These are phyloP conservation scores for Apiotrichum veenhuisii DNA, from an alignment of 1,284 basidiomycete species.

Conservation along the genomic window DNA sequence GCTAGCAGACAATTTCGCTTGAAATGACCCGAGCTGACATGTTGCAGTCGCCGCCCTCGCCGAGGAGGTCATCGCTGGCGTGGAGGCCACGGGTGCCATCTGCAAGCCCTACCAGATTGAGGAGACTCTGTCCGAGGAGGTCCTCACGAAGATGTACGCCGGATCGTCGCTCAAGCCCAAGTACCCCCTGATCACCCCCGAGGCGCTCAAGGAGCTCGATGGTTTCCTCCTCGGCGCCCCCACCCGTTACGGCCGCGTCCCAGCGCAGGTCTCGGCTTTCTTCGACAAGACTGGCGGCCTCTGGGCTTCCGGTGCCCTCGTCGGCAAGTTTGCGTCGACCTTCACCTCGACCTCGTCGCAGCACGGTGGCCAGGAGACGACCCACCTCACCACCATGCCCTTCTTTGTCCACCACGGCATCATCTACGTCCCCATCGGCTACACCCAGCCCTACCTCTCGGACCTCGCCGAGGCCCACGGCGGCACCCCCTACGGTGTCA, in stretches of 20 bases:
- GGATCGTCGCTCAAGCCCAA: constrained; percentile 52
- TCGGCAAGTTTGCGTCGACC: constrained; percentile 65
- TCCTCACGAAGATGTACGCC: constrained; percentile 73
- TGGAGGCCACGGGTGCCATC: constrained; percentile 65
- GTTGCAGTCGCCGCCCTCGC: constrained; percentile 58
- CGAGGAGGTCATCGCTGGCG: constrained; percentile 68
- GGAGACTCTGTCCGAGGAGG: constrained; percentile 77
- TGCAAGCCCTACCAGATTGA: constrained; percentile 69
- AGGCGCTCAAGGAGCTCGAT: constrained; percentile 60
- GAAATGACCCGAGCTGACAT: background rate
- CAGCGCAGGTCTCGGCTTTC: constrained; percentile 54
- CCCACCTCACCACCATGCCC: constrained; percentile 62
- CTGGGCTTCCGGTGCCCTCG: constrained; percentile 68
- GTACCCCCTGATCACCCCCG: constrained; percentile 68
- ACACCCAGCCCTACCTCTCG: constrained; percentile 59
- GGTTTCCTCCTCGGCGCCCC: constrained; percentile 65
- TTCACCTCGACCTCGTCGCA: constrained; percentile 43
- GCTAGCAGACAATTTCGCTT: too few species aligned
- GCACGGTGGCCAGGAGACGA: constrained; percentile 55
- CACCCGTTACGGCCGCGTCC: constrained; percentile 61
- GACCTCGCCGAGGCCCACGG: constrained; percentile 65
- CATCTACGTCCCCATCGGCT: constrained; percentile 71
- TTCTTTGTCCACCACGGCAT: constrained; percentile 67
- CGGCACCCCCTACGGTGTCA: constrained; percentile 63
- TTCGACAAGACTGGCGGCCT: constrained; percentile 69